These are phyloP conservation scores for Suhomyces anneliseae DNA, from an alignment of 1,139 yeast species.

Conservation along the genomic window DNA sequence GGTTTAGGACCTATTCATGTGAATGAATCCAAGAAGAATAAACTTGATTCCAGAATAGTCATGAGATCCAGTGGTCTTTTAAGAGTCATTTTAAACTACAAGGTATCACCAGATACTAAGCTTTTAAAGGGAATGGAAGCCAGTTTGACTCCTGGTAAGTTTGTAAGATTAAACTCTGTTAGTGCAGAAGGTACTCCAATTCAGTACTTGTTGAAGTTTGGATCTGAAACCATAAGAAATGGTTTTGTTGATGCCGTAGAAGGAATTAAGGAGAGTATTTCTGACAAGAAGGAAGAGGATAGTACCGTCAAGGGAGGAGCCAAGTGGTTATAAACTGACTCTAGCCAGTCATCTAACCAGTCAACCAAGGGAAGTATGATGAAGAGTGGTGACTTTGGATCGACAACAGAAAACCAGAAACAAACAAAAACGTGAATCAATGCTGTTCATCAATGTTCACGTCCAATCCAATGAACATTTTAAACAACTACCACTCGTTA, in stretches of 20 bases:
- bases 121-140: slow-evolving; percentile 81
- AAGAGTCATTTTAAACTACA: slow-evolving; percentile 77
- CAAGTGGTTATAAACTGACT: slow-evolving; percentile 1
- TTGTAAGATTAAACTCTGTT: slow-evolving; percentile 60
- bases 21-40: slow-evolving; percentile 50
- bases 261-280: slow-evolving; percentile 27
- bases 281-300: not conserved
- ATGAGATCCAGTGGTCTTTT: slow-evolving; percentile 91
- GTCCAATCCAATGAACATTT: too few relatives aligned
- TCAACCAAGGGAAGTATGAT: too few relatives aligned
- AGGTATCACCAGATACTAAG: slow-evolving; percentile 57
- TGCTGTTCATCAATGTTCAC: too few relatives aligned
- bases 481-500: too few relatives aligned
- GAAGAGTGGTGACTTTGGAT: too few relatives aligned
- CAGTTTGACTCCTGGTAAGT: slow-evolving; percentile 76
- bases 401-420: too few relatives aligned
- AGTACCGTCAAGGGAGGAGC: slow-evolving; percentile 3
- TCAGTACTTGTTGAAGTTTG: slow-evolving; percentile 80
- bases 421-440: too few relatives aligned
- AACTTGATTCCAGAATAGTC: slow-evolving; percentile 53
- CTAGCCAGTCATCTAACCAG: too few relatives aligned
- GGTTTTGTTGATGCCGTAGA: slow-evolving; percentile 56
- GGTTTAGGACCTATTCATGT: slow-evolving; percentile 88
- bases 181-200: slow-evolving; percentile 61
- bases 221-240: slow-evolving; percentile 60